A percentile compares a stretch with the other conserved stretches of the same genome.
Evolutionary conservation across 306 rosid species (phyloP).

Genomic region (Sophora flavescens): DNA sequence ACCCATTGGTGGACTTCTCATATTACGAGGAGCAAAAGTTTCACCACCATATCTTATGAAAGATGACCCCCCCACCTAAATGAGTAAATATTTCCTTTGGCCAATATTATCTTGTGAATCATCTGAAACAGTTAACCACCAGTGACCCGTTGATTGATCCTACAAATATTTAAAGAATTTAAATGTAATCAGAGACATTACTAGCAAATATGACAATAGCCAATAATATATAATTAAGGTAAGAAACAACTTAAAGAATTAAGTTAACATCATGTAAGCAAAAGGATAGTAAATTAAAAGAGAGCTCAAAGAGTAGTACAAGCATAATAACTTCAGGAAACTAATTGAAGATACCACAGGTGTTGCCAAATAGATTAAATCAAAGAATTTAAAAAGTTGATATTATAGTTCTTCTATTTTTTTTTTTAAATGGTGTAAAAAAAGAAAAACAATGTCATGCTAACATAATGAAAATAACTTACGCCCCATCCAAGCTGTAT

Average conservation of each 20-base stretch:
- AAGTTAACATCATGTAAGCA: no score
- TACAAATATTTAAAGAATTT: background rate
- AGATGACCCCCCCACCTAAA: background rate
- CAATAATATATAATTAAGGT: no score
- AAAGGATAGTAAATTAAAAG: no score
- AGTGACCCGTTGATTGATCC: background rate
- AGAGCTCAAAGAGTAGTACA: no score
- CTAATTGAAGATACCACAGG: no score
- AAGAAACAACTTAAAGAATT: no score
- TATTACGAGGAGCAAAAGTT: background rate
- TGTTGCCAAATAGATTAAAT: no score
- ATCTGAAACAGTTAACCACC: background rate
- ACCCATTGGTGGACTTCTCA: background rate
- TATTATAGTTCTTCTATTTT: no score
- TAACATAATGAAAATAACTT: background rate
- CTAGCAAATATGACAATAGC: no score
- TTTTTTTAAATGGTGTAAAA: background rate
- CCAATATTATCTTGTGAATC: background rate
- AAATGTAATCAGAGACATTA: background rate
- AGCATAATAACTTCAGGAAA: no score
- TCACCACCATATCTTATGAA: background rate
- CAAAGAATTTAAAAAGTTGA: no score
- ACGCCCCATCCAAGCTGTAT: background rate
- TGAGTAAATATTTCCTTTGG: background rate
- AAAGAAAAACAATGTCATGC: background rate